Evolutionary conservation across 768 basidiomycete species (phyloP).

Genomic region (Termitomyces sp.): DNA sequence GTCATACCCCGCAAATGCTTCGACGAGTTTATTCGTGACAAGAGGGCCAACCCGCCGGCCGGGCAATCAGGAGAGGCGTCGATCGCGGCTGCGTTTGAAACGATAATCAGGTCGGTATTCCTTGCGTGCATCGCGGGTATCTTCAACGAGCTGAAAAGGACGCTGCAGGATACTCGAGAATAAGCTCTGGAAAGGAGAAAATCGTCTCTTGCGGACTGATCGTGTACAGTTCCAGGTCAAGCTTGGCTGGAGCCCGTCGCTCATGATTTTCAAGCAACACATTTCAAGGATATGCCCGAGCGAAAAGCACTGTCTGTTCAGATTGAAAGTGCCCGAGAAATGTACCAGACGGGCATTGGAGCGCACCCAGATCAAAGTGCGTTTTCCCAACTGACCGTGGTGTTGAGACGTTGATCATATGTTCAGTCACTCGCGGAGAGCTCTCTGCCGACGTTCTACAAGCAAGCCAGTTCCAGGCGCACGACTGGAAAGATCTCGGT

Average conservation of each 20-base stretch:
- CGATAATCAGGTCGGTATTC: slow-evolving; percentile 53
- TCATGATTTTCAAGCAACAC: slow-evolving; percentile 29
- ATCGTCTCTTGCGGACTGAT: slow-evolving; percentile 10
- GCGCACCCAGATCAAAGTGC: slow-evolving; percentile 76
- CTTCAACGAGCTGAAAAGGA: neutral
- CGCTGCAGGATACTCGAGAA: slow-evolving; percentile 63
- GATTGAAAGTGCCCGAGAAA: slow-evolving; percentile 57
- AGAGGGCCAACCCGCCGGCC: slow-evolving; percentile 47
- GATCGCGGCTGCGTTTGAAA: slow-evolving; percentile 58
- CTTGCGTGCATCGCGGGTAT: neutral
- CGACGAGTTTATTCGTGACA: slow-evolving; percentile 62
- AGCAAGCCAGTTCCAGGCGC: slow-evolving; percentile 32
- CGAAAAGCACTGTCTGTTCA: slow-evolving; percentile 42
- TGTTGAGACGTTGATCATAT: slow-evolving; percentile 5
- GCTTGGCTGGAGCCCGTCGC: slow-evolving; percentile 6
- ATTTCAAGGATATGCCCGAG: slow-evolving; percentile 36
- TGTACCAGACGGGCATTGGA: slow-evolving; percentile 69
- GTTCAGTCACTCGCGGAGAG: slow-evolving; percentile 49
- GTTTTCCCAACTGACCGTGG: slow-evolving; percentile 14
- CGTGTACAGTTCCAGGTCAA: slow-evolving; percentile 7
- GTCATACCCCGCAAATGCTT: slow-evolving; percentile 60
- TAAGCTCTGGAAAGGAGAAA: slow-evolving; percentile 68
- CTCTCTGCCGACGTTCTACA: slow-evolving; percentile 35
- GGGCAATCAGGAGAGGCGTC: slow-evolving; percentile 53
- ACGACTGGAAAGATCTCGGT: slow-evolving; percentile 48